Conservation (phyloP, 2,329 filamentous ascomycete genomes). For the Colletotrichum godetiae region DNA sequence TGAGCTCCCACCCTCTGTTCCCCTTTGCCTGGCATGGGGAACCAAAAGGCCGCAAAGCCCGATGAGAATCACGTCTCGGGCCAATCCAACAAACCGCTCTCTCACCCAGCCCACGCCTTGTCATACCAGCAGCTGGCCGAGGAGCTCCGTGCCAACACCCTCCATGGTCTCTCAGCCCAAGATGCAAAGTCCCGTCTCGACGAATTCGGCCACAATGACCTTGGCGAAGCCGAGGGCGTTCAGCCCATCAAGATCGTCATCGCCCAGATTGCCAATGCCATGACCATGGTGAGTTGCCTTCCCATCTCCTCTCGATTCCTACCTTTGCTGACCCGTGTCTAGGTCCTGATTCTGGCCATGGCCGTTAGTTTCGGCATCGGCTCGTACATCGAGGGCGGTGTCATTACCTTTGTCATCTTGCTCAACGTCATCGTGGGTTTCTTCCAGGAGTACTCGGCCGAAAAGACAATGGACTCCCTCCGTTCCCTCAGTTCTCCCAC, state of each 20-base stretch:
- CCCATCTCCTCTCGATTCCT: accelerated
- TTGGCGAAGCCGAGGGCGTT: slow-evolving; percentile 67
- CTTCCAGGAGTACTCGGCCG: slow-evolving; percentile 65
- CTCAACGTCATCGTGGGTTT: slow-evolving; percentile 66
- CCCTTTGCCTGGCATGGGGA: slow-evolving; percentile 5
- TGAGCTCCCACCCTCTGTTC: neutral
- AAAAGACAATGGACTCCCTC: slow-evolving; percentile 66
- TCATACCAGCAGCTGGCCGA: slow-evolving; percentile 57
- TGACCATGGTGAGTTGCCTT: slow-evolving; percentile 61
- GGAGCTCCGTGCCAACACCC: slow-evolving; percentile 63
- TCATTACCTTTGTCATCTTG: slow-evolving; percentile 62
- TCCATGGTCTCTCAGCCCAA: slow-evolving; percentile 64
- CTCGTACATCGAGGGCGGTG: slow-evolving; percentile 67
- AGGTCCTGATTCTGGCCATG: slow-evolving; percentile 62
- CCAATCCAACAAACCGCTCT: slow-evolving; percentile 56
- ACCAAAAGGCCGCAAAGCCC: slow-evolving; percentile 15
- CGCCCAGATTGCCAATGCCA: slow-evolving; percentile 72
- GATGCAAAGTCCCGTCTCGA: slow-evolving; percentile 64
- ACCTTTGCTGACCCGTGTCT: neutral
- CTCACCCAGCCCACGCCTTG: slow-evolving; percentile 68
- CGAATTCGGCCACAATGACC: slow-evolving; percentile 68
- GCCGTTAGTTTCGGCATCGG: slow-evolving; percentile 62
- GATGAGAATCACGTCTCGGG: slow-evolving; percentile 46
- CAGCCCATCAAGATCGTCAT: slow-evolving; percentile 68
- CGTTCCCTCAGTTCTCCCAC: slow-evolving; percentile 62